A percentile compares a stretch with the other conserved stretches of the same genome.
Conservation (phyloP, 1,284 basidiomycete genomes). For the Ganoderma boninense region DNA sequence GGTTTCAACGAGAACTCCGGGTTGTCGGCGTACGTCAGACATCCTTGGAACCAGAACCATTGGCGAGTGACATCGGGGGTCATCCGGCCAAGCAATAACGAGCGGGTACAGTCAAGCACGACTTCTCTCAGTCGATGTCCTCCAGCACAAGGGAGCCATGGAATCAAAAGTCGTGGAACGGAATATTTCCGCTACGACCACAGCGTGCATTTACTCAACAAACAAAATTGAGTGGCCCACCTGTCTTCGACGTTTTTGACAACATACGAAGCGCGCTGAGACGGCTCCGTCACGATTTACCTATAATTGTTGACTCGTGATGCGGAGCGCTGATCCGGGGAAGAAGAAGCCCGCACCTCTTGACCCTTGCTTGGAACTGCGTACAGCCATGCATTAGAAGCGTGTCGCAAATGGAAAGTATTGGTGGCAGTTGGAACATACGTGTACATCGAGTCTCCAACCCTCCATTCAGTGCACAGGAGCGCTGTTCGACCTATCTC, state of each 20-base stretch:
- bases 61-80: neutral
- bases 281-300: neutral
- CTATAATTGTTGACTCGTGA: neutral
- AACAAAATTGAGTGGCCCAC: neutral
- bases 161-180: neutral
- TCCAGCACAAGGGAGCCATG: neutral
- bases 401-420: neutral
- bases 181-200: neutral
- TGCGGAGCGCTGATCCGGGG: neutral
- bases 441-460: neutral
- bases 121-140: neutral
- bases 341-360: neutral
- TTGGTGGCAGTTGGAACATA: neutral
- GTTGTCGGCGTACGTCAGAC: neutral
- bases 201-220: neutral
- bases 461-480: neutral
- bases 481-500: neutral
- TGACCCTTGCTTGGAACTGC: neutral
- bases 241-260: neutral
- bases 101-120: neutral
- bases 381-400: neutral
- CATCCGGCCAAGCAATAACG: neutral
- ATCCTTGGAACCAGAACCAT: neutral
- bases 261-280: neutral
- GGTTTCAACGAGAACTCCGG: neutral